Percentiles rank a stretch among this genome's conserved stretches.
Conservation (phyloP, 2,329 filamentous ascomycete genomes). For the Alternaria ventricosa region DNA sequence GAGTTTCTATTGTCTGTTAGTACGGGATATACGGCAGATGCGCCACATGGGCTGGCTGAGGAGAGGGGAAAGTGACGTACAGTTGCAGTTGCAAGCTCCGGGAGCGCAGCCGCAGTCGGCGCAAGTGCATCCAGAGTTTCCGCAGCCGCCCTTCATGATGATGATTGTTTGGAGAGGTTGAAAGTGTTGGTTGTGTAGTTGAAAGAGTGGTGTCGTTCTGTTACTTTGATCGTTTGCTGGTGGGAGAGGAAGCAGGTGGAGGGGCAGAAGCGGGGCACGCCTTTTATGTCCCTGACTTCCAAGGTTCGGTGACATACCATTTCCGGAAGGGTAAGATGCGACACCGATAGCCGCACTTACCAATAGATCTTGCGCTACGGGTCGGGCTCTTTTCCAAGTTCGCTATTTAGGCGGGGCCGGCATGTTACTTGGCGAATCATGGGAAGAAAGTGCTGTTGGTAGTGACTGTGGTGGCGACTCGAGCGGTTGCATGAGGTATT, state of each 20-base stretch:
- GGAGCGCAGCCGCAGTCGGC: slow-evolving; percentile 42
- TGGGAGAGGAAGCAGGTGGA: slow-evolving; percentile 9
- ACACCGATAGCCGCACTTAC: slow-evolving; percentile 28
- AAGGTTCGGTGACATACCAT: slow-evolving; percentile 14
- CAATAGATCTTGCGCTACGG: not conserved
- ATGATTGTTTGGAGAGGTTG: slow-evolving; percentile 11
- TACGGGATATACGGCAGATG: not conserved
- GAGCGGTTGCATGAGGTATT: slow-evolving; percentile 6
- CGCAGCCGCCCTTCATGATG: slow-evolving; percentile 45
- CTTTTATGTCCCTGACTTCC: slow-evolving; percentile 18
- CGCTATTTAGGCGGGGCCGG: slow-evolving; percentile 14
- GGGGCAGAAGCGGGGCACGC: slow-evolving; percentile 21
- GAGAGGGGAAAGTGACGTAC: slow-evolving; percentile 5
- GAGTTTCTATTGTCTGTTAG: not conserved
- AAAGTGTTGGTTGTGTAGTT: slow-evolving; percentile 9
- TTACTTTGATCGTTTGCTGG: slow-evolving; percentile 16
- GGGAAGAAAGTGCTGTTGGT: not conserved
- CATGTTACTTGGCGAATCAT: slow-evolving; percentile 10
- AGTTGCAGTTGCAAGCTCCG: slow-evolving; percentile 42
- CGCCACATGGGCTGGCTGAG: not conserved
- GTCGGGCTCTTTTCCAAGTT: not conserved
- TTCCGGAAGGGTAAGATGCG: slow-evolving; percentile 14
- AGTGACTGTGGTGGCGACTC: slow-evolving; percentile 16
- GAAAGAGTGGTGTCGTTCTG: slow-evolving; percentile 5
- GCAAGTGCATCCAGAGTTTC: slow-evolving; percentile 44